These are phyloP conservation scores for Neospermospora avenae DNA, from an alignment of 2,329 filamentous ascomycete genomes.

Conservation along the genomic window DNA sequence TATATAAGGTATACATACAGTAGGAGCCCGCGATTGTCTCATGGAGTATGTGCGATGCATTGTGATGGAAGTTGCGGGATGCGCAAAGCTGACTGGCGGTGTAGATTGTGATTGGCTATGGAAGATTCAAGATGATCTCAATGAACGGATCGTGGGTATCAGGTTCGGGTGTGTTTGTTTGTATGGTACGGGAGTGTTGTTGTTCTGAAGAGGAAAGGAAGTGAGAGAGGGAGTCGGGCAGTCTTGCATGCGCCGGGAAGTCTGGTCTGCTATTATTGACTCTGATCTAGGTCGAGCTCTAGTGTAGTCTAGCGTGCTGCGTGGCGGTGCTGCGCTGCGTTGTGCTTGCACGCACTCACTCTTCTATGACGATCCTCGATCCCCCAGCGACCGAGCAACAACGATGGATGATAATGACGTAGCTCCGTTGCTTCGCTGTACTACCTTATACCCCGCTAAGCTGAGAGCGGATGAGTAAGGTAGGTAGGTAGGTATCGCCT, in stretches of 20 bases:
- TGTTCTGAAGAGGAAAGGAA: neutral
- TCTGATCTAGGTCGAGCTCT: no score
- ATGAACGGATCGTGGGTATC: neutral
- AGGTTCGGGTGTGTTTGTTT: neutral
- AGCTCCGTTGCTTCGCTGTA: neutral
- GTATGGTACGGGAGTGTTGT: neutral
- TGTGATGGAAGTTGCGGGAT: slow-evolving; percentile 22
- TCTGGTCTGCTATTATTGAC: neutral
- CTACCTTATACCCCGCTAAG: neutral
- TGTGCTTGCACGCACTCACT: no score
- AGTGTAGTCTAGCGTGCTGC: no score
- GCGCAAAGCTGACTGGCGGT: slow-evolving; percentile 3
- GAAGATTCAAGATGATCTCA: neutral
- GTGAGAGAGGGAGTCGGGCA: neutral
- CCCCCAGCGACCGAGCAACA: no score
- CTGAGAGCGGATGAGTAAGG: neutral
- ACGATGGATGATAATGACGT: slow-evolving; percentile 6
- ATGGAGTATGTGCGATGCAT: slow-evolving; percentile 99
- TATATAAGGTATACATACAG: slow-evolving; percentile 56
- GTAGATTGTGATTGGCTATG: neutral
- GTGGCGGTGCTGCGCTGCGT: no score
- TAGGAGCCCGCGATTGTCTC: slow-evolving; percentile 95
- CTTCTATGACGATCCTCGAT: neutral
- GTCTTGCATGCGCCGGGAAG: neutral
- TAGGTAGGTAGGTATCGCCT: no score